Conservation (phyloP, 306 rosid species). For the Corylus heterophylla region DNA sequence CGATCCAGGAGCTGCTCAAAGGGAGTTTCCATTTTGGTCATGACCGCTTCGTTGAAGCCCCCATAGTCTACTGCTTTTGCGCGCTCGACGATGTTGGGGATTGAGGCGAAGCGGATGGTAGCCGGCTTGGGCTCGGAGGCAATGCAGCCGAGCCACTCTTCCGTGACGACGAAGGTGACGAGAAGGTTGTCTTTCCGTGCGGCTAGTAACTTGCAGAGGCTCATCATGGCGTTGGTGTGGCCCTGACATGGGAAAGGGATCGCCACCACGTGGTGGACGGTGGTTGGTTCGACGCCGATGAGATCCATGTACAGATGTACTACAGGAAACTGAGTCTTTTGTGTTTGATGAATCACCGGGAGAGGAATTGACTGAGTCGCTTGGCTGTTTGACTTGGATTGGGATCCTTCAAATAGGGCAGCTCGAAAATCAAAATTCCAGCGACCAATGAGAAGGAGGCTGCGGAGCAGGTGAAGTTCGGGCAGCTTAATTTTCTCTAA, state of each 20-base stretch:
- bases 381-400: no score
- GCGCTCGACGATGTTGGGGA: conserved; percentile 45
- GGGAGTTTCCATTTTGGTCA: conserved; percentile 44
- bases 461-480: no score
- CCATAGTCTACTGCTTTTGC: conserved; percentile 32
- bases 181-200: conserved; percentile 9
- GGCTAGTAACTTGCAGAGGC: conserved; percentile 34
- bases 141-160: conserved; percentile 48
- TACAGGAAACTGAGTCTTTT: no score
- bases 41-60: conserved; percentile 50
- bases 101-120: conserved; percentile 31
- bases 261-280: conserved; percentile 31
- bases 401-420: no score
- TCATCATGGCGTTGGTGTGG: conserved; percentile 43
- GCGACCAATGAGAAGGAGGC: no score
- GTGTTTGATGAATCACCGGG: no score
- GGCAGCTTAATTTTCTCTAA: no score
- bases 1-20: conserved; percentile 43
- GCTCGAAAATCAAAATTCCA: no score
- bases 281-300: not conserved
- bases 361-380: no score
- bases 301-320: not conserved
- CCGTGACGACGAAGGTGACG: conserved; percentile 56
- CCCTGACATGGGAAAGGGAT: conserved; percentile 48
- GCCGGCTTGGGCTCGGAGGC: conserved; percentile 33